A percentile compares a stretch with the other conserved stretches of the same genome.
These are phyloP conservation scores for Trichoderma koningiopsis DNA, from an alignment of 2,329 filamentous ascomycete genomes.

Conservation along the genomic window DNA sequence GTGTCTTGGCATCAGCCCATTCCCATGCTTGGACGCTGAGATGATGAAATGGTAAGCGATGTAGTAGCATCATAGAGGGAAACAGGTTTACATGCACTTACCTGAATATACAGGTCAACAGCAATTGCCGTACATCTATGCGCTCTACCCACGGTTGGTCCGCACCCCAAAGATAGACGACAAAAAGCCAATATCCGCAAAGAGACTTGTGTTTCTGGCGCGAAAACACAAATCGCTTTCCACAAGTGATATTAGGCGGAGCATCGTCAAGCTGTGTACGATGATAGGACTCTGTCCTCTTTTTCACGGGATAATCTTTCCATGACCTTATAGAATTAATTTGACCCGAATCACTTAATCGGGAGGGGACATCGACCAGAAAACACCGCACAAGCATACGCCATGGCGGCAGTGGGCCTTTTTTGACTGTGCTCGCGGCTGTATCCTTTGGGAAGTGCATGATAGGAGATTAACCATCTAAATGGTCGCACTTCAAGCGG, in stretches of 20 bases:
- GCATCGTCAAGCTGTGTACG: neutral
- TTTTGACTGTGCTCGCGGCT: neutral
- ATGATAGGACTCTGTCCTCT: neutral
- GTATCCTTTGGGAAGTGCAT: neutral
- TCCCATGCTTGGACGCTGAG: neutral
- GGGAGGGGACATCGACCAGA: neutral
- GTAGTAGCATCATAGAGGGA: no score
- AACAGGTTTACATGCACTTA: neutral
- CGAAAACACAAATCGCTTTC: neutral
- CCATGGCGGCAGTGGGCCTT: neutral
- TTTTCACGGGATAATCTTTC: neutral
- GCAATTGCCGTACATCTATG: neutral
- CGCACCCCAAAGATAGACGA: conserved; percentile 8
- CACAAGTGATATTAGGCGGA: neutral
- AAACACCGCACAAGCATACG: neutral
- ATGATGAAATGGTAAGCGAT: no score
- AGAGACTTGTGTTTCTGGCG: neutral
- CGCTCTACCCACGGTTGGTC: neutral
- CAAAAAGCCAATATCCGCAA: neutral
- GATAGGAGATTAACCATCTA: neutral
- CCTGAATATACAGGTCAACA: neutral
- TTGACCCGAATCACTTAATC: neutral
- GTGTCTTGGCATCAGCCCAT: neutral
- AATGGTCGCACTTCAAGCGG: neutral
- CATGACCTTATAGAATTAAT: neutral